These are phyloP conservation scores for Populus hybrid DNA, from an alignment of 441 rosid species.

Conservation along the genomic window DNA sequence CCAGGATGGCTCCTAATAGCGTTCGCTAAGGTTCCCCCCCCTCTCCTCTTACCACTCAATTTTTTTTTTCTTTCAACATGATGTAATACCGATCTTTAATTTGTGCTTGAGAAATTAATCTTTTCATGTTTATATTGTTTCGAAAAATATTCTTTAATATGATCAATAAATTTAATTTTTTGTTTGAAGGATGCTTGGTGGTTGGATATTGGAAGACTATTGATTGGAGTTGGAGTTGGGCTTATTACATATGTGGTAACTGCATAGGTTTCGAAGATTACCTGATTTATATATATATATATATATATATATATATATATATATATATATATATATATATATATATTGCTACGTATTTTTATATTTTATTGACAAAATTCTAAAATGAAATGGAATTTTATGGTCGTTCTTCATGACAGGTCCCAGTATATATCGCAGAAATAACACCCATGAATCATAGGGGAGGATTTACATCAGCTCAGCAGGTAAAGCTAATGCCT, in stretches of 20 bases:
- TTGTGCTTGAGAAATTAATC: not conserved
- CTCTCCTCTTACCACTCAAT: too few species aligned
- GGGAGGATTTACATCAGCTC: constrained; percentile 10
- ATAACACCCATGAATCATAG: constrained; percentile 16
- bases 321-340: too few species aligned
- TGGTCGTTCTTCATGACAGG: not conserved
- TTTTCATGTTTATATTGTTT: not conserved
- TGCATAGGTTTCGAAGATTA: not conserved
- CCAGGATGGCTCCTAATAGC: constrained; percentile 39
- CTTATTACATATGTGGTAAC: constrained; percentile 19
- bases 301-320: too few species aligned
- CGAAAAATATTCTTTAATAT: not conserved
- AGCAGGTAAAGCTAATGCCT: not conserved
- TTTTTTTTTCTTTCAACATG: not conserved
- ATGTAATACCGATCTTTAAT: not conserved
- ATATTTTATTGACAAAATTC: not conserved
- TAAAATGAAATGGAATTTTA: not conserved
- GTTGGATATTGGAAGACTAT: constrained; percentile 14
- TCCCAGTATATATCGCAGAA: too few species aligned
- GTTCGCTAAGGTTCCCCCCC: constrained; percentile 33
- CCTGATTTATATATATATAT: too few species aligned
- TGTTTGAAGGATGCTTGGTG: constrained; percentile 11
- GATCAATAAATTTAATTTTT: not conserved
- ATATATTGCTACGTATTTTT: too few species aligned
- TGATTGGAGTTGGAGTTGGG: constrained; percentile 15